Evolutionary conservation across 257 asterid species (phyloP), one percentile per base, ranked within the genome.

Genomic region (Solanum infundibuliforme): DNA sequence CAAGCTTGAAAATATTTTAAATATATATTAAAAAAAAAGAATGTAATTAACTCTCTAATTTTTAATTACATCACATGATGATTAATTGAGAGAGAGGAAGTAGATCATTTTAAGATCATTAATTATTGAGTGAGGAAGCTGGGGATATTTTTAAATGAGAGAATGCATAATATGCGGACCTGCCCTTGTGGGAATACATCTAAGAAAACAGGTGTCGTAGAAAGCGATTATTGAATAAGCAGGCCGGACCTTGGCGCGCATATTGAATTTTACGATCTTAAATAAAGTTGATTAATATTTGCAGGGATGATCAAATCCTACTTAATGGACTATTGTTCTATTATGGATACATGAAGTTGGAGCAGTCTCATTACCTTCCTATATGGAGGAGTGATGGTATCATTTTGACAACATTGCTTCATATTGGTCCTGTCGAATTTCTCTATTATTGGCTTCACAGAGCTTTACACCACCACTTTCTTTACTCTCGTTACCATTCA

Each of bases 371-470:
- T 29, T 55, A 88, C 23, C 16, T 96, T 88, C 96, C 98, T 12
- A n/a, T 90, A 48, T 96, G 99, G 98, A 90, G 96, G 66, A 87
- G 92, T 0, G 94, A 91, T 48, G 96, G 98, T 7, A 83, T 96
- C 1, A 31, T 96, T 5, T 91, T 91, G 91, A 93, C 98, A 4
- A 23, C 72, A 7, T 65, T 96, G 87, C 88, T 96, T 3, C 99
- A 96, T 23, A 65, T 89, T 1, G 98, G 98, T 6, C 95, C 98
- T 0, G 99, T 96, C 39, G 98, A 96, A 90, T 96, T 94, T 82
- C 94, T 96, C 5, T 96, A 96, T 88, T 96, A 96, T 83, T 96
- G 99, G 99, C 90, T 96, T 87, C 99, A 96, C 82, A 84, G 98
- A 83, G 98, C 98, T 38, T 82, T 96, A 92, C 99, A 96, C 95